Conservation (phyloP, 768 basidiomycete genomes). For the Pholiota conissans region DNA sequence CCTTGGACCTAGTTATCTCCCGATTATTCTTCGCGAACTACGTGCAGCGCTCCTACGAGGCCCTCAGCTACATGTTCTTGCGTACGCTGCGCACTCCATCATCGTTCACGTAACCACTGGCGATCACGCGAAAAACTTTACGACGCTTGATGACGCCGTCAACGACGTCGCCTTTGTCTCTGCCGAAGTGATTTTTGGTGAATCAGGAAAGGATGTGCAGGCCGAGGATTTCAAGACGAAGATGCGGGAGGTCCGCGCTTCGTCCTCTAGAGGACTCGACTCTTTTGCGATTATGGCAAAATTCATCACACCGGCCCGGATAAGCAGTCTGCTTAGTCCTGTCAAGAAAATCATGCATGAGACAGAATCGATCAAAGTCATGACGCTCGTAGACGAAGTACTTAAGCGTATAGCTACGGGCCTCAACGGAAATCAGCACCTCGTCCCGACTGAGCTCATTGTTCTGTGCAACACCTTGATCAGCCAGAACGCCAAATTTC, state of each 20-base stretch:
- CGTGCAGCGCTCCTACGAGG: constrained; percentile 85
- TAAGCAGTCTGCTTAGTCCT: constrained; percentile 76
- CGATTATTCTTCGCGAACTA: constrained; percentile 74
- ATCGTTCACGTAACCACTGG: constrained; percentile 76
- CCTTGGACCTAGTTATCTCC: constrained; percentile 75
- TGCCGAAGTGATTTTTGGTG: constrained; percentile 90
- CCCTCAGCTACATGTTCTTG: constrained; percentile 92
- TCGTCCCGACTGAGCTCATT: constrained; percentile 70
- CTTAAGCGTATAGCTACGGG: constrained; percentile 81
- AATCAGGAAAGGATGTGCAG: constrained; percentile 86
- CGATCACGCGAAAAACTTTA: constrained; percentile 54
- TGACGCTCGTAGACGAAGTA: constrained; percentile 87
- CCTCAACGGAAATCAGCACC: constrained; percentile 77
- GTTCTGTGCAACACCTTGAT: constrained; percentile 87
- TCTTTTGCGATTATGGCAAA: constrained; percentile 82
- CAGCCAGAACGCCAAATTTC: constrained; percentile 86
- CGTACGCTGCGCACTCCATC: constrained; percentile 79
- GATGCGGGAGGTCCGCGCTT: constrained; percentile 87
- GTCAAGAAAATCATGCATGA: constrained; percentile 83
- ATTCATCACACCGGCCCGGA: constrained; percentile 71
- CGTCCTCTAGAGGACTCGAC: constrained; percentile 82
- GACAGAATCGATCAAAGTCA: constrained; percentile 75
- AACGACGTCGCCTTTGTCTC: constrained; percentile 79
- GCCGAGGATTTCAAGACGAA: constrained; percentile 93
- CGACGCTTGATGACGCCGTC: constrained; percentile 72